phyloP scores from a whole-genome alignment of 2,329 filamentous ascomycete species.

The Parastagonospora nodorum region DNA sequence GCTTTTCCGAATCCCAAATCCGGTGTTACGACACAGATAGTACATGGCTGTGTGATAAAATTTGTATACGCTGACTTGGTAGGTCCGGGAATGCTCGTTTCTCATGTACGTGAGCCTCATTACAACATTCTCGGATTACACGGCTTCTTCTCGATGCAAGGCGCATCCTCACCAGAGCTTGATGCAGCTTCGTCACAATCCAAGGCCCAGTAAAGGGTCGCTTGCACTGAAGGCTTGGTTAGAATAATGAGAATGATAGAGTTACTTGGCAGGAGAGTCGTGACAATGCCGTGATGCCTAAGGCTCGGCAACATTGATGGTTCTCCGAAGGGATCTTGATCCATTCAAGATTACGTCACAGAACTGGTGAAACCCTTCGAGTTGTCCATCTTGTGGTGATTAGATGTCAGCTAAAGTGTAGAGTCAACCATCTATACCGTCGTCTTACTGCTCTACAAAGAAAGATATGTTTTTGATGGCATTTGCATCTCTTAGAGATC shows the following conservation, averaged over 20 bases:
- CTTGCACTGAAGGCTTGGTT: neutral
- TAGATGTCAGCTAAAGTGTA: too few relatives aligned
- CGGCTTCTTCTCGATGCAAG: neutral
- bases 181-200: neutral
- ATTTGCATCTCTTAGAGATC: too few relatives aligned
- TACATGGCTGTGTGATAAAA: too few relatives aligned
- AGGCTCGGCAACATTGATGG: neutral
- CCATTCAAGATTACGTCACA: too few relatives aligned
- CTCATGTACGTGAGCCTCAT: constrained; percentile 2
- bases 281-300: neutral
- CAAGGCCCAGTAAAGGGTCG: constrained; percentile 1
- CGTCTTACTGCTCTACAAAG: too few relatives aligned
- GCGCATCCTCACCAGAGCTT: neutral
- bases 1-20: neutral
- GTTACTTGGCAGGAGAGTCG: constrained; percentile 1
- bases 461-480: too few relatives aligned
- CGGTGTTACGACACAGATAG: too few relatives aligned
- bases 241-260: neutral
- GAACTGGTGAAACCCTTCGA: too few relatives aligned
- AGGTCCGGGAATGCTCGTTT: neutral
- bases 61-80: neutral
- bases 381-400: too few relatives aligned
- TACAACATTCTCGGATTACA: neutral
- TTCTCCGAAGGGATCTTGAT: neutral
- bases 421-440: too few relatives aligned